Conservation (phyloP, 768 basidiomycete genomes). For the Guyanaporus albipodus region DNA sequence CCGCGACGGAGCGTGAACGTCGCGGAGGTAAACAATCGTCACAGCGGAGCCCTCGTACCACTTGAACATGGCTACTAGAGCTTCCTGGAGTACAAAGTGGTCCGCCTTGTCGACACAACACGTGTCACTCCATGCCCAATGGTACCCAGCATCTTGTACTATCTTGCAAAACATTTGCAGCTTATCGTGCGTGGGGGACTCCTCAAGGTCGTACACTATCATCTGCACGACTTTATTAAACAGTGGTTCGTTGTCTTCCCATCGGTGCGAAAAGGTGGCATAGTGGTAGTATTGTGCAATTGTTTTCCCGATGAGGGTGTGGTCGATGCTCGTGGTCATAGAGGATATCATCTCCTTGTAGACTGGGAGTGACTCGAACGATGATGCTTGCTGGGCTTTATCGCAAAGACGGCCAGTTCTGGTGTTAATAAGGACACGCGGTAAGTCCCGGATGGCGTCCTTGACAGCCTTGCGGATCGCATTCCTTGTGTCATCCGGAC, state of each 20-base stretch:
- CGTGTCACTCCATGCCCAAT: slow-evolving; percentile 11
- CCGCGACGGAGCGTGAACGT: not conserved
- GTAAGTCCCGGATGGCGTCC: slow-evolving; percentile 2
- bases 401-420: slow-evolving; percentile 4
- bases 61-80: slow-evolving; percentile 6
- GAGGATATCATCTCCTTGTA: slow-evolving; percentile 13
- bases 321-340: slow-evolving; percentile 6
- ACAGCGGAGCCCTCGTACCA: slow-evolving; percentile 3
- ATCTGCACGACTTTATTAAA: not conserved
- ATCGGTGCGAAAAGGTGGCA: slow-evolving; percentile 12
- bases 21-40: slow-evolving; percentile 4
- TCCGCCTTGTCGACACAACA: slow-evolving; percentile 11
- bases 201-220: slow-evolving; percentile 9
- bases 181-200: slow-evolving; percentile 6
- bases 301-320: not conserved
- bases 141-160: slow-evolving; percentile 1
- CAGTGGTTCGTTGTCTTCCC: slow-evolving; percentile 8
- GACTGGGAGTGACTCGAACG: slow-evolving; percentile 3
- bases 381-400: not conserved
- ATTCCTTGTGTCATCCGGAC: not conserved
- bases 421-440: slow-evolving; percentile 10
- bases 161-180: slow-evolving; percentile 3
- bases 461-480: slow-evolving; percentile 1
- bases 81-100: slow-evolving; percentile 3
- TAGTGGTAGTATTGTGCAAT: slow-evolving; percentile 7